Percentiles rank a stretch among this genome's conserved stretches.
Conservation (phyloP, 2,329 filamentous ascomycete genomes). For the Ramularia collo-cygni region DNA sequence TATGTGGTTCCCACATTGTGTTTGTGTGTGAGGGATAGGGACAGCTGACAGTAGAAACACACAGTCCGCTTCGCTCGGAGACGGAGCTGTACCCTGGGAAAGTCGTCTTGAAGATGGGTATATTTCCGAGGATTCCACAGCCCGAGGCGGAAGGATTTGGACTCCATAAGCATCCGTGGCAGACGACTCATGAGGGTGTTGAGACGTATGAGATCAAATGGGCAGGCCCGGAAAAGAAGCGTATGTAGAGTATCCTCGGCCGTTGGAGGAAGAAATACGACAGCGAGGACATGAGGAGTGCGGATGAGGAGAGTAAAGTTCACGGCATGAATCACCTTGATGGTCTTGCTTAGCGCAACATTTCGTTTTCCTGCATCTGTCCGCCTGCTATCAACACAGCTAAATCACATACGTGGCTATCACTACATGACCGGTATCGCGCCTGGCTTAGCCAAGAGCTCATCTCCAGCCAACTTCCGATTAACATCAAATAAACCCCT, state of each 20-base stretch:
- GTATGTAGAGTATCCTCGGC: constrained; percentile 12
- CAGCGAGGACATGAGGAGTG: too few species aligned
- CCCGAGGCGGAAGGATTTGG: constrained; percentile 43
- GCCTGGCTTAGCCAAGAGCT: background rate
- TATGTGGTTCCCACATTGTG: constrained; percentile 26
- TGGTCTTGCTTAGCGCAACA: too few species aligned
- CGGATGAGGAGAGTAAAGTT: too few species aligned
- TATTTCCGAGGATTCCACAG: constrained; percentile 42
- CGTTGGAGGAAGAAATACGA: too few species aligned
- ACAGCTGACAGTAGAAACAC: constrained; percentile 4
- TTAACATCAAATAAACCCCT: background rate
- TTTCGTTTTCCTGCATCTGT: background rate
- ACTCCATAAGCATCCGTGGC: constrained; percentile 39
- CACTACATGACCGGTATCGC: background rate
- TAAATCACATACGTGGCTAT: too few species aligned
- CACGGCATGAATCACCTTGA: too few species aligned
- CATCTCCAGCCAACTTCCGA: too few species aligned
- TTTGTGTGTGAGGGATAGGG: background rate
- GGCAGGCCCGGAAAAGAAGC: constrained; percentile 34
- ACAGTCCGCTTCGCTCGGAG: constrained; percentile 43
- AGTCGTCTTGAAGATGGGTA: constrained; percentile 45
- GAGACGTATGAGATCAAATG: constrained; percentile 35
- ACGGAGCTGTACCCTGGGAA: constrained; percentile 36
- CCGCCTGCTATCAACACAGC: background rate
- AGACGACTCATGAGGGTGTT: constrained; percentile 33